phyloP scores from a whole-genome alignment of 352 stramenopile genomes.

The Phytopythium kandeliae region DNA sequence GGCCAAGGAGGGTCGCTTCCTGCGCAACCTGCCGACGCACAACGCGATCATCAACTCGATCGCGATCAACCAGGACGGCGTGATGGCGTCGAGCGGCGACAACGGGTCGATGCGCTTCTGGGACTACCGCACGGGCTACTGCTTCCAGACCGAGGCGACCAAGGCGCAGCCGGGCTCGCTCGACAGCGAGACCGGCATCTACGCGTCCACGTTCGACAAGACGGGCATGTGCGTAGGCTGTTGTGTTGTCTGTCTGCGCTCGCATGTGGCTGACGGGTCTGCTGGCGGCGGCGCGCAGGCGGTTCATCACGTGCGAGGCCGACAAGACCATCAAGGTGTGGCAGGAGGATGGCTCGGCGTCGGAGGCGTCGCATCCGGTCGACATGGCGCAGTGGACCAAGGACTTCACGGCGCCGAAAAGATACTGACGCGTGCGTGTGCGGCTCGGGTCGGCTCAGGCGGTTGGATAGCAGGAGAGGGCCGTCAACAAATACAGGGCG shows the following conservation, averaged over 20 bases:
- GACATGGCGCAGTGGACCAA: slow-evolving; percentile 98
- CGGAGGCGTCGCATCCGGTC: slow-evolving; percentile 95
- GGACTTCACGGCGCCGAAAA: slow-evolving; percentile 79
- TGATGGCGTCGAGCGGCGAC: slow-evolving; percentile 96
- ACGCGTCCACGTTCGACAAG: slow-evolving; percentile 96
- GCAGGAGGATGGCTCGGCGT: slow-evolving; percentile 94
- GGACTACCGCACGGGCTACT: slow-evolving; percentile 98
- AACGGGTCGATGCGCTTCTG: slow-evolving; percentile 98
- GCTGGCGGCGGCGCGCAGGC: too few species aligned
- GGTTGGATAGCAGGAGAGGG: neutral
- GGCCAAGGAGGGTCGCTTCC: slow-evolving; percentile 91
- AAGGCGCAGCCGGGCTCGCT: slow-evolving; percentile 94
- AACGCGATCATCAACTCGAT: slow-evolving; percentile 98
- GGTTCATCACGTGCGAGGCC: slow-evolving; percentile 97
- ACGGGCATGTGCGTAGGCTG: slow-evolving; percentile 85
- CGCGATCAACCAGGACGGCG: slow-evolving; percentile 97
- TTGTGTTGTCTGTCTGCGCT: too few species aligned
- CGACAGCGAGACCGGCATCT: slow-evolving; percentile 98
- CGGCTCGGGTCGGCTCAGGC: too few species aligned
- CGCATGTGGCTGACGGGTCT: too few species aligned
- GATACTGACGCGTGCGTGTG: slow-evolving; percentile 38
- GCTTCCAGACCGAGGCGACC: slow-evolving; percentile 95
- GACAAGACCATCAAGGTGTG: slow-evolving; percentile 99
- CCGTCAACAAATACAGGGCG: neutral
- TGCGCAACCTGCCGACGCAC: slow-evolving; percentile 97